phyloP scores from a whole-genome alignment of 345 rosid species.

The Mallotus nudiflorus region DNA sequence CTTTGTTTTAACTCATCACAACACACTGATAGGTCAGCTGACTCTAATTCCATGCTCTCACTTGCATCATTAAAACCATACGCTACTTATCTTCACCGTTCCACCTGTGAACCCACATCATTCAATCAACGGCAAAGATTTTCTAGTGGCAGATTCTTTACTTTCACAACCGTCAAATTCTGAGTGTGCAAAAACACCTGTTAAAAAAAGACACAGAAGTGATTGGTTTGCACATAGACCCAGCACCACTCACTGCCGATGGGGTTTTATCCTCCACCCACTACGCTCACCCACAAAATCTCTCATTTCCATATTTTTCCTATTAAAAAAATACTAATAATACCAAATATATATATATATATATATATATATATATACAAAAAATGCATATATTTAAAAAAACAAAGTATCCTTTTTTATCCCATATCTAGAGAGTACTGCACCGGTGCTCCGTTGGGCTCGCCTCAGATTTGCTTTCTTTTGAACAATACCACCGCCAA shows the following conservation, averaged over 20 bases:
- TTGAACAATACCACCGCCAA: slow-evolving; percentile 13
- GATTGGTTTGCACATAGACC: slow-evolving; percentile 21
- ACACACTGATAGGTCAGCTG: neutral
- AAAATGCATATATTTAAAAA: slow-evolving; percentile 20
- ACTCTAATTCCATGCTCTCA: slow-evolving; percentile 15
- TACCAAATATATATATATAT: neutral
- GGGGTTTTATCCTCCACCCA: slow-evolving; percentile 64
- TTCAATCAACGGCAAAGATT: neutral
- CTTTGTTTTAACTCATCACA: slow-evolving; percentile 11
- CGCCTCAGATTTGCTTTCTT: slow-evolving; percentile 33
- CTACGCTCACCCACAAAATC: slow-evolving; percentile 34
- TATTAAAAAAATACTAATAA: neutral
- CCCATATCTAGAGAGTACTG: slow-evolving; percentile 3
- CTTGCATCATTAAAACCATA: neutral
- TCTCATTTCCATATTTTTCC: slow-evolving; percentile 3
- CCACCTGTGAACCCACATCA: neutral
- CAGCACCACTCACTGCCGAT: slow-evolving; percentile 66
- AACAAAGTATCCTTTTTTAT: slow-evolving; percentile 5
- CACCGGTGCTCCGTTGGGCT: slow-evolving; percentile 24
- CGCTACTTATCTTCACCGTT: neutral
- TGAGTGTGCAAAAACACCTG: slow-evolving; percentile 4
- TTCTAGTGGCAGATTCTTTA: neutral
- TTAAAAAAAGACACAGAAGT: slow-evolving; percentile 11
- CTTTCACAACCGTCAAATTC: slow-evolving; percentile 14
- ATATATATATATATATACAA: slow-evolving; percentile 8